Evolutionary conservation across 208 protist species (phyloP), one percentile per base, ranked within the genome.

Genomic region (Vickermania spadyakhi): DNA sequence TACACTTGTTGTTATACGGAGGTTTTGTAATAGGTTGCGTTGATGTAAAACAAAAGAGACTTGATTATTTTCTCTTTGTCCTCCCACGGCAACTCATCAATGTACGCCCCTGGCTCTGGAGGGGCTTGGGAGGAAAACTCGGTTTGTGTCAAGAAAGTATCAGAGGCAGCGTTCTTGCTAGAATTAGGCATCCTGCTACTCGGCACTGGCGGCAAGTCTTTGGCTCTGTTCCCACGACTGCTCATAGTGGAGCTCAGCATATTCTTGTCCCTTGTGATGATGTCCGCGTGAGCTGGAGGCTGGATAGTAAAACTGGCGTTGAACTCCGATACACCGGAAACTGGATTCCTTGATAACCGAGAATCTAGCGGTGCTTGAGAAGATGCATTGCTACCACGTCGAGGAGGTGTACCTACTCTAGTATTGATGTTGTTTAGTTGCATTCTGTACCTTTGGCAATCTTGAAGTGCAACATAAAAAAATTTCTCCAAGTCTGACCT

Each of bases 21-120:
- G 55, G 52, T 56, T n/a, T 51, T 63, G 66, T 86, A 86, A 57
- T 78, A 86, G n/a, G 77, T 80, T 29, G 74, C 64, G 66, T 92
- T 92, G 58, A 92, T 79, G 64, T 73, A 92, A 52, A 87, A 88
- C 28, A 92, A 68, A 21, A 92, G 68, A 53, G 85, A 71, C 62
- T 92, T 92, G 62, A 92, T 92, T 21, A 92, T 76, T 64, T 82
- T 84, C 49, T 92, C 85, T 60, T 92, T 92, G 61, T 89, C 85
- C 21, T 77, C 71, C 81, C 85, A 92, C 18, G 76, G 57, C 7
- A 92, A 57, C 21, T 86, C 75, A 1, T 75, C 72, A 53, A 91
- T 66, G 64, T 72, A 77, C 18, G 50, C 72, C 3, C 69, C 75
- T 18, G 56, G 58, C 61, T 1, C 28, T 22, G 36, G 36, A 45